Conservation (phyloP, 2,329 filamentous ascomycete species). For the Aspergillus jensenii region DNA sequence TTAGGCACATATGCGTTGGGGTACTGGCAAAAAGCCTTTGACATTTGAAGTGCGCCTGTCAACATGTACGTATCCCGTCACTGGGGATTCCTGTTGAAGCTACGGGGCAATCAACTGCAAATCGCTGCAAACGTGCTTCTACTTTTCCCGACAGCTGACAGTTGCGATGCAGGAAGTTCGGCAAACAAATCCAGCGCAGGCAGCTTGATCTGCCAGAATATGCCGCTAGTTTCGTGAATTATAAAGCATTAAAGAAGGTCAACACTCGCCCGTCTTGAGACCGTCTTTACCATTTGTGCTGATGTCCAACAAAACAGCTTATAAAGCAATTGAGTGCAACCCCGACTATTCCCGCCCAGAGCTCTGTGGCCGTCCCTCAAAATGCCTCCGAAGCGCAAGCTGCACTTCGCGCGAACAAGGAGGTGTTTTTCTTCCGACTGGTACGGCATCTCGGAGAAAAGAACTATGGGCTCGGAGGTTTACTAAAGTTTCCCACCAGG, state of each 20-base stretch:
- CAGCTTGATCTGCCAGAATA: slow-evolving; percentile 99
- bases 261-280: slow-evolving; percentile 2
- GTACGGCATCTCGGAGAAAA: slow-evolving; percentile 53
- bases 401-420: slow-evolving; percentile 92
- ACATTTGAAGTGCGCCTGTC: slow-evolving; percentile 7
- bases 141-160: slow-evolving; percentile 8
- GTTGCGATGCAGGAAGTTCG: slow-evolving; percentile 79
- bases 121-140: not conserved
- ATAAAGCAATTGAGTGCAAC: slow-evolving; percentile 98
- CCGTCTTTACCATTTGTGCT: slow-evolving; percentile 12
- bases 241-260: slow-evolving; percentile 98
- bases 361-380: slow-evolving; percentile 48
- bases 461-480: not conserved
- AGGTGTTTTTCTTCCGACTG: slow-evolving; percentile 97
- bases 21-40: slow-evolving; percentile 9
- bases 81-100: not conserved
- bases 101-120: not conserved
- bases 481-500: slow-evolving; percentile 53
- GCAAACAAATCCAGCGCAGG: slow-evolving; percentile 98
- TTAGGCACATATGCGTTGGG: slow-evolving; percentile 10
- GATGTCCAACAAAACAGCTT: slow-evolving; percentile 61
- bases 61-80: slow-evolving; percentile 22
- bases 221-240: slow-evolving; percentile 98
- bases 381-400: slow-evolving; percentile 72
- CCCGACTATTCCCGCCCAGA: slow-evolving; percentile 76